Conservation (phyloP, 2,329 filamentous ascomycete genomes). For the Verticillium zaregamsianum region DNA sequence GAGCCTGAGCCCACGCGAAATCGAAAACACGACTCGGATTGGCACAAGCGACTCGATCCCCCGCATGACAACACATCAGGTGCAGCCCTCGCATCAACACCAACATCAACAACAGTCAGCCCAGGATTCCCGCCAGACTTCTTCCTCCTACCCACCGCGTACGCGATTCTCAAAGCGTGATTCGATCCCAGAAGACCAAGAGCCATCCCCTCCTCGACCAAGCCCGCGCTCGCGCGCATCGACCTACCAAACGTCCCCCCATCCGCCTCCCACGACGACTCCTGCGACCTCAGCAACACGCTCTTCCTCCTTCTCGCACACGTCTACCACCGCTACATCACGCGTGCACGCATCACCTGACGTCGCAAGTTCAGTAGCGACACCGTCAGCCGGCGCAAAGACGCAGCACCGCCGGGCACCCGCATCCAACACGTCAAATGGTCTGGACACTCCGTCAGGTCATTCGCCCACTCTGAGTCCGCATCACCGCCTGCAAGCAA, state of each 20-base stretch:
- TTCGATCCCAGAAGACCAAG: conserved; percentile 5
- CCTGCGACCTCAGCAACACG: conserved; percentile 21
- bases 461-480: conserved; percentile 22
- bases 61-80: conserved; percentile 4
- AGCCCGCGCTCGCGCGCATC: conserved; percentile 26
- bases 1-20: background rate
- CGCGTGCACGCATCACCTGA: conserved; percentile 3
- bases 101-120: conserved; percentile 4
- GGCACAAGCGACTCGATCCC: conserved; percentile 1
- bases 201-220: conserved; percentile 13
- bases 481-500: conserved; percentile 24
- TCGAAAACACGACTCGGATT: conserved; percentile 1
- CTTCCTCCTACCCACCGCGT: conserved; percentile 4
- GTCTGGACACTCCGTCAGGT: conserved; percentile 25
- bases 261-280: conserved; percentile 13
- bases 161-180: conserved; percentile 13
- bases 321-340: conserved; percentile 16
- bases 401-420: conserved; percentile 33
- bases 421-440: conserved; percentile 31
- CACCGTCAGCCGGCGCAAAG: conserved; percentile 22
- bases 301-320: conserved; percentile 31
- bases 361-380: conserved; percentile 3
- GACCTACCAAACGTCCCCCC: conserved; percentile 29
- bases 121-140: background rate
- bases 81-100: conserved; percentile 2